A percentile compares a stretch with the other conserved stretches of the same genome.
Conservation (phyloP, 1,284 basidiomycete species). For the Mycena citricolor region DNA sequence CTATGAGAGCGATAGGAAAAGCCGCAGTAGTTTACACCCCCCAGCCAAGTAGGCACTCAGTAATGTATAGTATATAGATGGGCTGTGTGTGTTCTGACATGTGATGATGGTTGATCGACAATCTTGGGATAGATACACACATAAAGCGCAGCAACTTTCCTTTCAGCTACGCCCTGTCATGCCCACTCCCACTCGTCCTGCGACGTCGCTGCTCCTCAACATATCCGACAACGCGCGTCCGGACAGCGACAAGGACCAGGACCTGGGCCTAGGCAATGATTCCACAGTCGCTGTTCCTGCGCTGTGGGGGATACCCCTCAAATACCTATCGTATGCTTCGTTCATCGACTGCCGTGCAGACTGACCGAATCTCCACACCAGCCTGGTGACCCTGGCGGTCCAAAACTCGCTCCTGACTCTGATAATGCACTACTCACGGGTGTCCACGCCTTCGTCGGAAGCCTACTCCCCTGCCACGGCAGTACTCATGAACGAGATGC, state of each 20-base stretch:
- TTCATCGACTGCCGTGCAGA: constrained; percentile 5
- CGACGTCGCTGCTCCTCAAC: constrained; percentile 19
- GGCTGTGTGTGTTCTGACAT: neutral
- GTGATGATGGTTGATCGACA: neutral
- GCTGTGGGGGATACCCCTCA: constrained; percentile 70
- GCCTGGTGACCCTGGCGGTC: constrained; percentile 87
- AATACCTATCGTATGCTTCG: constrained; percentile 81
- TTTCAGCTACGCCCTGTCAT: constrained; percentile 9
- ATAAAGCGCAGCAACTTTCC: constrained; percentile 6
- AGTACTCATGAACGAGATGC: constrained; percentile 89
- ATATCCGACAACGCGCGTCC: constrained; percentile 24
- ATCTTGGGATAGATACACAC: neutral
- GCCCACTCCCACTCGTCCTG: constrained; percentile 4
- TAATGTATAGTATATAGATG: neutral
- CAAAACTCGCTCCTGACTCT: constrained; percentile 90
- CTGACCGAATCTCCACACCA: constrained; percentile 31
- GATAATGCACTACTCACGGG: constrained; percentile 94
- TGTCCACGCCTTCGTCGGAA: constrained; percentile 72
- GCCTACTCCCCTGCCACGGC: constrained; percentile 90
- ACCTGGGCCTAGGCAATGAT: constrained; percentile 43
- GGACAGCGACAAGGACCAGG: constrained; percentile 43
- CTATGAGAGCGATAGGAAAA: constrained; percentile 66
- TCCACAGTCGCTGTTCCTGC: constrained; percentile 43
- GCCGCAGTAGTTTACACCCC: constrained; percentile 38
- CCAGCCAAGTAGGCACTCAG: too few species aligned